These are phyloP conservation scores for Entamoeba invadens DNA, from an alignment of 208 protist species.

Conservation along the genomic window DNA sequence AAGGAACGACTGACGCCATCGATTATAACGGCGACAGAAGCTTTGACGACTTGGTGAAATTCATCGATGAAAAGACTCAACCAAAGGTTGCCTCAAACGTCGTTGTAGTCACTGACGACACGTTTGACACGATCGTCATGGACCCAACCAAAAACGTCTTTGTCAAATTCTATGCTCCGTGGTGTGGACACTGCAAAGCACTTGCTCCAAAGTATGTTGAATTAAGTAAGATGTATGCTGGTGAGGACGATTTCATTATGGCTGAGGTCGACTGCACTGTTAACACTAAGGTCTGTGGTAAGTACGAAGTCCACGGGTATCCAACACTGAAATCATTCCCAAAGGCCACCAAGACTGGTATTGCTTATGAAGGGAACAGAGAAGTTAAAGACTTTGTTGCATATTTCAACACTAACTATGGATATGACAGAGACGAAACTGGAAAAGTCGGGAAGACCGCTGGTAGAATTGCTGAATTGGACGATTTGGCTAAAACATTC, in stretches of 20 bases:
- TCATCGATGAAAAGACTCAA: not conserved
- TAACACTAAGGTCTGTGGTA: not conserved
- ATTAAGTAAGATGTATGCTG: not conserved
- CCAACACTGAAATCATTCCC: conserved; percentile 1
- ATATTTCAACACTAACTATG: too few species aligned
- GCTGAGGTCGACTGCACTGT: conserved; percentile 18
- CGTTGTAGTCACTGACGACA: not conserved
- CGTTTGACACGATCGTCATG: not conserved
- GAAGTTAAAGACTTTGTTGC: too few species aligned
- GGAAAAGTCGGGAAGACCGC: too few species aligned
- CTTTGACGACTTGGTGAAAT: not conserved
- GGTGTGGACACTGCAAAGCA: conserved; percentile 26
- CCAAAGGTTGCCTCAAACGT: not conserved
- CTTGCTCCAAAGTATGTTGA: conserved; percentile 18
- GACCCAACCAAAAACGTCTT: not conserved
- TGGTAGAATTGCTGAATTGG: too few species aligned
- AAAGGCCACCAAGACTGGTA: not conserved
- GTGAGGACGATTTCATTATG: not conserved
- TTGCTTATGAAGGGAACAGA: not conserved
- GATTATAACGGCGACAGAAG: not conserved
- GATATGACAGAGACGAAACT: too few species aligned
- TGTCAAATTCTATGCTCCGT: conserved; percentile 22
- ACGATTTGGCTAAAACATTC: too few species aligned
- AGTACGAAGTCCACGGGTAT: conserved; percentile 14
- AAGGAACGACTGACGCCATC: not conserved